phyloP scores from a whole-genome alignment of 495 filamentous ascomycete genomes.

The Penicillium verhagenii region DNA sequence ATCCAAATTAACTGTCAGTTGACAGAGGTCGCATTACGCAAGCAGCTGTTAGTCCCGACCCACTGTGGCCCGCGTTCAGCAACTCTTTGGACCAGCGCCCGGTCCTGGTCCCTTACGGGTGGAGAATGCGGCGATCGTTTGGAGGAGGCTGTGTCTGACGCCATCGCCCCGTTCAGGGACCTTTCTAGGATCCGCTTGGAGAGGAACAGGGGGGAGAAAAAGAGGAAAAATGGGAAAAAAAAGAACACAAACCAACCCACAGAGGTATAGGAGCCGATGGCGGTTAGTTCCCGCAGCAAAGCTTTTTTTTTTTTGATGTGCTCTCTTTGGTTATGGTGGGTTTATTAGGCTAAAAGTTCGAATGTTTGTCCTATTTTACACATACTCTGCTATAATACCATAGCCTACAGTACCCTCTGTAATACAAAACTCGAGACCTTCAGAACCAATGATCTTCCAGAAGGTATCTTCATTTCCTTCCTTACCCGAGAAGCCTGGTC shows the following conservation, averaged over 20 bases:
- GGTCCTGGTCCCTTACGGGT: slow-evolving; percentile 42
- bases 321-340: too few species aligned
- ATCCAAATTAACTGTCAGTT: slow-evolving; percentile 40
- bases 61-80: slow-evolving; percentile 36
- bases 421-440: slow-evolving; percentile 1
- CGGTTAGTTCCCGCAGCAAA: slow-evolving; percentile 5
- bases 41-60: slow-evolving; percentile 39
- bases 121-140: slow-evolving; percentile 46
- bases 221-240: not conserved
- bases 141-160: slow-evolving; percentile 32
- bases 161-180: slow-evolving; percentile 27
- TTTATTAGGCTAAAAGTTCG: too few species aligned
- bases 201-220: slow-evolving; percentile 6
- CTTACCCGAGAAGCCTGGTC: not conserved
- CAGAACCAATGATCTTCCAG: not conserved
- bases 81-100: slow-evolving; percentile 36
- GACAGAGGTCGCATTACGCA: slow-evolving; percentile 41
- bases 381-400: too few species aligned
- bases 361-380: too few species aligned
- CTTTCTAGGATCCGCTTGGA: not conserved
- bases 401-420: too few species aligned
- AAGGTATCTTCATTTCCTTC: not conserved
- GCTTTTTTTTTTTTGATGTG: slow-evolving; percentile 6
- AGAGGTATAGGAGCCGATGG: not conserved
- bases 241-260: not conserved